Percentiles rank a stretch among this genome's conserved stretches.
phyloP scores from a whole-genome alignment of 2,329 filamentous ascomycete genomes.

The Dothidotthia symphoricarpi region DNA sequence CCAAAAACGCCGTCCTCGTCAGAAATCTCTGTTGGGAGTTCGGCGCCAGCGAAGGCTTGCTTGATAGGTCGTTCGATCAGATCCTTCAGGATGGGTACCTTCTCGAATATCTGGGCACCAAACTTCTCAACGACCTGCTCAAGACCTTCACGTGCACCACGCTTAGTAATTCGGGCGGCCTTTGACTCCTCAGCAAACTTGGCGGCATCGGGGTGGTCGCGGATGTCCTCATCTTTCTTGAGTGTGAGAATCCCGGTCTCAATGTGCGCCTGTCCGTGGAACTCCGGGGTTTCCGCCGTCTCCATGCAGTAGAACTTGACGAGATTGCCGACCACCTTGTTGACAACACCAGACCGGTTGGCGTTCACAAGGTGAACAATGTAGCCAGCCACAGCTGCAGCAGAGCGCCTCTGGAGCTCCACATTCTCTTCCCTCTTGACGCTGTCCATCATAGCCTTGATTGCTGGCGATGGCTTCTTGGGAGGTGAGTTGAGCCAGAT shows the following conservation, averaged over 20 bases:
- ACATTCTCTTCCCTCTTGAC: conserved; percentile 92
- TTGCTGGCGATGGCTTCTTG: conserved; percentile 88
- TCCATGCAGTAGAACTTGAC: conserved; percentile 98
- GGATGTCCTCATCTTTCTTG: conserved; percentile 93
- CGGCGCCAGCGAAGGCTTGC: conserved; percentile 67
- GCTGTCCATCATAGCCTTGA: conserved; percentile 98
- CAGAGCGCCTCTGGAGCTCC: conserved; percentile 82
- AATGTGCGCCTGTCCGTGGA: conserved; percentile 75
- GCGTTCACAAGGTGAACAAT: conserved; percentile 82
- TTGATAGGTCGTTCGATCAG: conserved; percentile 81
- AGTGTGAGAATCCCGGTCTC: conserved; percentile 83
- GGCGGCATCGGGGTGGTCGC: conserved; percentile 85
- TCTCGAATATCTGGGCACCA: conserved; percentile 72
- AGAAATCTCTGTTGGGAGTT: conserved; percentile 68
- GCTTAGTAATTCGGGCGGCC: conserved; percentile 82
- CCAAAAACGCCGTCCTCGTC: conserved; percentile 74
- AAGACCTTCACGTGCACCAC: conserved; percentile 90
- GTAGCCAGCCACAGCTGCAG: conserved; percentile 76
- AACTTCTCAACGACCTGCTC: conserved; percentile 83
- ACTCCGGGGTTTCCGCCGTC: conserved; percentile 95
- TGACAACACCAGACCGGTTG: conserved; percentile 79
- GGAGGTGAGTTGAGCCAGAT: conserved; percentile 85
- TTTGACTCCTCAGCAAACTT: conserved; percentile 88
- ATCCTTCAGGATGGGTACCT: conserved; percentile 74
- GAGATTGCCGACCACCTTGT: conserved; percentile 93